A percentile compares a stretch with the other conserved stretches of the same genome.
phyloP scores from a whole-genome alignment of 108 stramenopile species.

The Poteriospumella lacustris region DNA sequence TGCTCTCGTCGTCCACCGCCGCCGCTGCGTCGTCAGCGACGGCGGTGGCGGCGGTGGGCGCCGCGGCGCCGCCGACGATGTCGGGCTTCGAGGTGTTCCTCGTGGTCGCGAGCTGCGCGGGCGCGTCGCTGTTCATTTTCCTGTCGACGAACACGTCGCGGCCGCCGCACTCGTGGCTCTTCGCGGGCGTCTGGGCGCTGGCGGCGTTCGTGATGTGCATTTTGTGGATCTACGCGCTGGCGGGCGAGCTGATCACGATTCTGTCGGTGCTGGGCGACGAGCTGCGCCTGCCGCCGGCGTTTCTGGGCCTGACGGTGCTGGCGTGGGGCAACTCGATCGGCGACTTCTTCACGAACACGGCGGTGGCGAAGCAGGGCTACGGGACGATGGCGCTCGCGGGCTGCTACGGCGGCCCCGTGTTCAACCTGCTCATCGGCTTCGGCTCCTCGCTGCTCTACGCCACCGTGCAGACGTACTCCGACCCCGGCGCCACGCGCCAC shows the following conservation, averaged over 20 bases:
- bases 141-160: background rate
- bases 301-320: constrained; percentile 85
- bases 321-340: constrained; percentile 90
- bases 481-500: too few relatives aligned
- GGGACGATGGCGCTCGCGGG: constrained; percentile 49
- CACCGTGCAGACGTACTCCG: background rate
- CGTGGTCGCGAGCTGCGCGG: background rate
- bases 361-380: constrained; percentile 80
- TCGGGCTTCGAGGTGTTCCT: background rate
- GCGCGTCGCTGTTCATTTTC: background rate
- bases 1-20: too few relatives aligned
- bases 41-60: too few relatives aligned
- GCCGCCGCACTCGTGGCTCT: background rate
- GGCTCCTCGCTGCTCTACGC: constrained; percentile 31
- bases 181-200: constrained; percentile 15
- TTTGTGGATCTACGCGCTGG: constrained; percentile 86
- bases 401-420: constrained; percentile 90
- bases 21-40: too few relatives aligned
- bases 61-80: background rate
- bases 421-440: constrained; percentile 78
- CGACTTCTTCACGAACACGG: constrained; percentile 82
- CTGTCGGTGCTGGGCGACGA: constrained; percentile 65
- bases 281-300: constrained; percentile 64
- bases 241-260: constrained; percentile 77
- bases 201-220: constrained; percentile 52